Base-by-base conservation (phyloP, 768 basidiomycete genomes). In the Macrolepiota fuliginosa region DNA sequence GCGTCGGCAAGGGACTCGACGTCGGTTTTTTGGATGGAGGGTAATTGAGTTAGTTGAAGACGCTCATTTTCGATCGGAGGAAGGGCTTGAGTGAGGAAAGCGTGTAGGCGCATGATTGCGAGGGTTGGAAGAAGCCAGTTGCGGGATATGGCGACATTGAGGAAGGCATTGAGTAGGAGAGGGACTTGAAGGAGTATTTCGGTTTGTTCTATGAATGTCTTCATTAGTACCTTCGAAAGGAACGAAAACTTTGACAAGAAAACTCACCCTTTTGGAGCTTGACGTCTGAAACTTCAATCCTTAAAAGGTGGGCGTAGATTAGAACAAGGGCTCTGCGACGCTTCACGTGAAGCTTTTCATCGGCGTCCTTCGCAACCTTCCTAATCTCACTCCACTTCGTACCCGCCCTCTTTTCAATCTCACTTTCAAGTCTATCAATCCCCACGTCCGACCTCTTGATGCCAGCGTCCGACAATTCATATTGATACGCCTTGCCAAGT, bases 121-220 rank as follows among this genome's bases (percentile, higher is more conserved):
- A 96, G 77, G 0, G 92, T 88, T 1, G 94, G 89, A 4, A 82
- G 69, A 9, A 98, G 85, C 96, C 96, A 99, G 69, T 87, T 94
- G 65, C 94, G 92, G 0, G 95, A 83, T 19, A 91, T 82, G 0
- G 90, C 82, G 64, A 97, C 91, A 66, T 85, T 90, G 56, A 96
- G 82, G 25, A 98, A 78, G 0, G 94, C 92, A 51, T 82, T 90
- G 29, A 96, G 82, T 4, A 96, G 75, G 13, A 81, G 71, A 4
- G 92, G 93, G 0, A 84, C 83, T 67, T 87, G 87, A 1, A 93
- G 81, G 1, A 98, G 80, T 13, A 96, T 69, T 22, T 80, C 68
- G 10, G 78, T 76, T 82, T 93, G 93, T 60, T 90, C 95, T 94
- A 64, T 4, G 24, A n/a, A 51, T 25, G 25, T n/a, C 61, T 45